phyloP scores from a whole-genome alignment of 2,329 filamentous ascomycete genomes.

The Neofusicoccum parvum region DNA sequence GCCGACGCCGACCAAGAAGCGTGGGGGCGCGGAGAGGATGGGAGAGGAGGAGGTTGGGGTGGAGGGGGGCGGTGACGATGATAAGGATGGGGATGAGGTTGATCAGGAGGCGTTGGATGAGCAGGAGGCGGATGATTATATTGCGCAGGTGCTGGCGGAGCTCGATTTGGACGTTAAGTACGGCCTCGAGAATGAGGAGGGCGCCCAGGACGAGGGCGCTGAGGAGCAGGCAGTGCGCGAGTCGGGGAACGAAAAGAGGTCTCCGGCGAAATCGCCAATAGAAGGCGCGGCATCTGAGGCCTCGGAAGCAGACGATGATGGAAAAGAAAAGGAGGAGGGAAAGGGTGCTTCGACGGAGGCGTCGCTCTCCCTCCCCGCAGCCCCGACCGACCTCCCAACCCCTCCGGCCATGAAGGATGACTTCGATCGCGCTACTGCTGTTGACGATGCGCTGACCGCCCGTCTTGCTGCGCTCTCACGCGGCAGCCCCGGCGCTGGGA shows the following conservation, averaged over 20 bases:
- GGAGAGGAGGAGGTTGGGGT: constrained; percentile 4
- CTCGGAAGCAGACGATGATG: background rate
- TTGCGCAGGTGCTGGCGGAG: constrained; percentile 50
- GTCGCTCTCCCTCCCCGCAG: constrained; percentile 45
- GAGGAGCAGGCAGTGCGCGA: background rate
- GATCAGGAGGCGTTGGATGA: constrained; percentile 24
- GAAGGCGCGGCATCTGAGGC: no score
- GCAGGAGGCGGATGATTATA: constrained; percentile 49
- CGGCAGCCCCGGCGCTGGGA: constrained; percentile 32
- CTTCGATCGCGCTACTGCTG: constrained; percentile 32
- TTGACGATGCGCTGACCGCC: constrained; percentile 49
- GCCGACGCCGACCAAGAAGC: constrained; percentile 1
- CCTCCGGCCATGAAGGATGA: constrained; percentile 29
- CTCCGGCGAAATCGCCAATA: no score
- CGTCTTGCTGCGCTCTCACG: constrained; percentile 46
- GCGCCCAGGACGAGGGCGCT: constrained; percentile 16
- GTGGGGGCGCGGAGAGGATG: background rate
- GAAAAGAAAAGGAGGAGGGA: background rate
- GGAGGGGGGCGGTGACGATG: background rate
- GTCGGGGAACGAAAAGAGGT: no score
- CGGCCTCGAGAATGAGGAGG: constrained; percentile 23
- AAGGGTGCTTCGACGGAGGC: constrained; percentile 23
- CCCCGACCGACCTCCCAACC: constrained; percentile 37
- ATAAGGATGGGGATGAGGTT: constrained; percentile 22
- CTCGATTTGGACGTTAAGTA: constrained; percentile 48